phyloP scores from a whole-genome alignment of 1,284 basidiomycete species.

The Tilletia horrida region DNA sequence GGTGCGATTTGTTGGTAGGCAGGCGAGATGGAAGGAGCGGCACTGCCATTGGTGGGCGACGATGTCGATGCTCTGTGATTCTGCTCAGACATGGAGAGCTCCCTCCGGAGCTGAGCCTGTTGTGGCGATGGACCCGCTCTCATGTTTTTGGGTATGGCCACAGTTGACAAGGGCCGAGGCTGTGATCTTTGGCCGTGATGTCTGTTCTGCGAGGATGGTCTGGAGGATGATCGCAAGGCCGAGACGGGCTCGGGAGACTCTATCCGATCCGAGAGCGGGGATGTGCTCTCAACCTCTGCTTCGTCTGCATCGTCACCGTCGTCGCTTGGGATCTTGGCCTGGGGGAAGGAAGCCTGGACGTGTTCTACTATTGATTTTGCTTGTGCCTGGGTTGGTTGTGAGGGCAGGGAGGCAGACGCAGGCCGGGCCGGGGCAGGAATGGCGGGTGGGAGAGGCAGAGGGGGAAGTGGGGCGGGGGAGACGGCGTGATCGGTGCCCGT shows the following conservation, averaged over 20 bases:
- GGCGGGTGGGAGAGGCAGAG: neutral
- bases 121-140: neutral
- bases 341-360: neutral
- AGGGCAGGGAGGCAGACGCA: neutral
- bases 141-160: neutral
- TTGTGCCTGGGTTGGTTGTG: neutral
- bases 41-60: neutral
- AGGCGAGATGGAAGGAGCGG: neutral
- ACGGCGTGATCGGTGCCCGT: neutral
- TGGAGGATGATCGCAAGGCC: neutral
- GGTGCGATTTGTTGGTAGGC: neutral
- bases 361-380: neutral
- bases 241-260: neutral
- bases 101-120: neutral
- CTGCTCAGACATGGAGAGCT: neutral
- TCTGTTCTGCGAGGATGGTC: neutral
- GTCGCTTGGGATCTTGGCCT: neutral
- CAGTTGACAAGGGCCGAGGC: too few species aligned
- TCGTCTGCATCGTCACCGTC: neutral
- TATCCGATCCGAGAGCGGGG: neutral
- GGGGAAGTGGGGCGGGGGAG: neutral
- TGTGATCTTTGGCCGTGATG: too few species aligned
- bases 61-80: neutral
- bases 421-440: neutral
- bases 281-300: too few species aligned